phyloP scores from a whole-genome alignment of 306 rosid species.

The Sechiopsis laciniata region DNA sequence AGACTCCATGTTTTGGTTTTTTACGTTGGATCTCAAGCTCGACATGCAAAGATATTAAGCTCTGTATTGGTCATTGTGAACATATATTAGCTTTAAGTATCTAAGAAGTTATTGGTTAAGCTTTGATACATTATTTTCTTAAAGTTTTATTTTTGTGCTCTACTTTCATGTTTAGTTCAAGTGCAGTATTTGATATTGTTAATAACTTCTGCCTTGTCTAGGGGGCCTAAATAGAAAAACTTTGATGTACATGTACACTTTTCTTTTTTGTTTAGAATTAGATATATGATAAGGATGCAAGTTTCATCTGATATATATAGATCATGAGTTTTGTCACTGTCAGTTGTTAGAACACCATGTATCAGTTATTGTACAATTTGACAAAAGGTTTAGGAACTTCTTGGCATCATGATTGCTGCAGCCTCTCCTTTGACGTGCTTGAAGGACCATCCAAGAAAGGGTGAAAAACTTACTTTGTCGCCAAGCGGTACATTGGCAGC shows the following conservation, averaged over 20 bases:
- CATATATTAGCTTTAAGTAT: background rate
- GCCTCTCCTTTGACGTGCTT: constrained; percentile 86
- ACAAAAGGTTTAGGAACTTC: constrained; percentile 21
- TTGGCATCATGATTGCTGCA: constrained; percentile 37
- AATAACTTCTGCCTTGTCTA: background rate
- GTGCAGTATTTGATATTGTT: background rate
- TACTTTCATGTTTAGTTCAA: background rate
- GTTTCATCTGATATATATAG: background rate
- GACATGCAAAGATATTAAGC: background rate
- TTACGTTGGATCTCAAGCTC: background rate
- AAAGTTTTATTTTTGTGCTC: too few species aligned
- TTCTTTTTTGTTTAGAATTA: background rate
- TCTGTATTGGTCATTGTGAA: background rate
- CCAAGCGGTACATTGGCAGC: constrained; percentile 99
- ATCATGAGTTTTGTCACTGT: background rate
- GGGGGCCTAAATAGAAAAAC: too few species aligned
- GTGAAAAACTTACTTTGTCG: constrained; percentile 88
- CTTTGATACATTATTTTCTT: background rate
- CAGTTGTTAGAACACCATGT: background rate
- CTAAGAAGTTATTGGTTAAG: background rate
- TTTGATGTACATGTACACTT: too few species aligned
- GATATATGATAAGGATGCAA: background rate
- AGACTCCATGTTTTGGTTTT: background rate
- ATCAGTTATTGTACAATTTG: constrained; percentile 12
- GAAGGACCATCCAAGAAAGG: constrained; percentile 95